phyloP scores from a whole-genome alignment of 768 basidiomycete species.

The Lactarius hengduanensis region DNA sequence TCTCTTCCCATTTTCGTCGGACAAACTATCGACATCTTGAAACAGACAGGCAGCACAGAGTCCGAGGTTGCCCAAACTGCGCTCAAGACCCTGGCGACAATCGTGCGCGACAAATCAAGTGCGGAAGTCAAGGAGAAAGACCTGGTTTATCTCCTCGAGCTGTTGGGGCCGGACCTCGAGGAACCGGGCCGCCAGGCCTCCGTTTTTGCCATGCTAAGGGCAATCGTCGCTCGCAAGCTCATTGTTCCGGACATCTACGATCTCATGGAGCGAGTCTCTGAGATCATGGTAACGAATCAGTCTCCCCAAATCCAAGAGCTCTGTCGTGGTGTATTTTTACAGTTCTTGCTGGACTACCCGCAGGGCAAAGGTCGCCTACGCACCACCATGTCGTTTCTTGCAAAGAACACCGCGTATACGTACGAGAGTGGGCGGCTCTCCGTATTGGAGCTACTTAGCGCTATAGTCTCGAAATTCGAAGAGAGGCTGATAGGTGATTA shows the following conservation, averaged over 20 bases:
- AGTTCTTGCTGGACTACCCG: conserved; percentile 96
- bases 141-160: conserved; percentile 79
- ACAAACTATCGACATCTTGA: conserved; percentile 82
- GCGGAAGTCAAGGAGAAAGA: conserved; percentile 88
- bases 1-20: conserved; percentile 80
- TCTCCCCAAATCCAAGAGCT: conserved; percentile 88
- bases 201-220: conserved; percentile 84
- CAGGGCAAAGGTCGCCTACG: conserved; percentile 90
- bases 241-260: conserved; percentile 97
- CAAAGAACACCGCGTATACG: conserved; percentile 87
- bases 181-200: conserved; percentile 82
- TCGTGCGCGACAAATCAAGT: conserved; percentile 85
- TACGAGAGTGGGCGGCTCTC: conserved; percentile 89
- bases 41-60: conserved; percentile 80
- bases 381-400: conserved; percentile 86
- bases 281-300: conserved; percentile 92
- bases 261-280: conserved; percentile 88
- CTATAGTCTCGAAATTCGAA: conserved; percentile 83
- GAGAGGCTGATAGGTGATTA: conserved; percentile 70
- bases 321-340: conserved; percentile 83
- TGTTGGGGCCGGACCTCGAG: conserved; percentile 87
- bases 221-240: conserved; percentile 87
- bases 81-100: conserved; percentile 78
- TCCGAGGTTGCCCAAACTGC: conserved; percentile 88
- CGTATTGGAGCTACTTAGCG: conserved; percentile 91